Conservation (phyloP, 306 rosid species). For the Begonia peltatifolia region DNA sequence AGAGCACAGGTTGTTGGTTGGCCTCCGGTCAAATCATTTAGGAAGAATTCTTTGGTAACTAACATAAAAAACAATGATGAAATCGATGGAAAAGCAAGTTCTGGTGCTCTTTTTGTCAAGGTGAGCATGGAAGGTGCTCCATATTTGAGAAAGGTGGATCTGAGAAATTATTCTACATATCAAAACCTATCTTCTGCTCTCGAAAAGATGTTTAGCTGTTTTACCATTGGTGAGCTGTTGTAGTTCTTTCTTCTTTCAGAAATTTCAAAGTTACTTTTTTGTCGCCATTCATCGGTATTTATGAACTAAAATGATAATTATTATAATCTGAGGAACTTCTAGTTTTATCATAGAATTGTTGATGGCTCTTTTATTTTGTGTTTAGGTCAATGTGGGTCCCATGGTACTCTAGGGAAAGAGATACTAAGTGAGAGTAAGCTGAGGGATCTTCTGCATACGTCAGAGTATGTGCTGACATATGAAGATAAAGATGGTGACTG, state of each 20-base stretch:
- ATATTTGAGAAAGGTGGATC: constrained; percentile 88
- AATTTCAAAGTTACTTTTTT: too few relatives aligned
- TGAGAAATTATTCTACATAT: constrained; percentile 62
- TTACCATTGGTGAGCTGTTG: constrained; percentile 54
- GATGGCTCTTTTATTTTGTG: constrained; percentile 14
- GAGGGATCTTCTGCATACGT: constrained; percentile 88
- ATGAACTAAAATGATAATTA: too few relatives aligned
- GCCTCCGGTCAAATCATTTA: constrained; percentile 89
- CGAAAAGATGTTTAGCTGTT: constrained; percentile 96
- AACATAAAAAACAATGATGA: constrained; percentile 74
- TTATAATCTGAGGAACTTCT: not conserved
- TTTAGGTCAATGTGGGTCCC: constrained; percentile 84
- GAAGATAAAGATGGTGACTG: constrained; percentile 96
- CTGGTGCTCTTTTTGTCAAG: constrained; percentile 70
- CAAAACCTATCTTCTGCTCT: constrained; percentile 86
- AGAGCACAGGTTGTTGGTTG: constrained; percentile 99
- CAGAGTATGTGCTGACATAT: constrained; percentile 81
- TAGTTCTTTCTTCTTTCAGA: not conserved
- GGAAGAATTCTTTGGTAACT: constrained; percentile 71
- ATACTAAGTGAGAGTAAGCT: constrained; percentile 77
- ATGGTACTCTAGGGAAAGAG: constrained; percentile 66
- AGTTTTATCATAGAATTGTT: not conserved
- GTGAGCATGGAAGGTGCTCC: constrained; percentile 99
- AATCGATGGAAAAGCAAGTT: constrained; percentile 83
- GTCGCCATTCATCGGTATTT: too few relatives aligned